Base-by-base conservation (phyloP, 73 alveolate species). In the Tetrahymena borealis region DNA sequence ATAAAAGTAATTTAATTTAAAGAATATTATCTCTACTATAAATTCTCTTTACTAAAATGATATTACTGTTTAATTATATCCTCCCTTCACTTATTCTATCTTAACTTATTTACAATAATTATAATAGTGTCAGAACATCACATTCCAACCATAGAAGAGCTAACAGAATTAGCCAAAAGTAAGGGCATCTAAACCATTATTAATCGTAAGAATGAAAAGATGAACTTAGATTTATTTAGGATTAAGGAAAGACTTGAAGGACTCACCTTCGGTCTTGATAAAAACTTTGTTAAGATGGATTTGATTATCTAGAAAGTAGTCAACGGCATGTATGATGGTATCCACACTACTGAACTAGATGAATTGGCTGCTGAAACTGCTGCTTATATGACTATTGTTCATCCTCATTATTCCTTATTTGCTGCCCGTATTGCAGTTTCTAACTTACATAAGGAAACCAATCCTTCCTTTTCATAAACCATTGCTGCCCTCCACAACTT, bases 371-470 rank as follows among this genome's bases (percentile, higher is more conserved):
- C 99, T 39, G 99, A 98, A 94, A 98, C 99, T 16, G 78, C 97
- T 16, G 99, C 98, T 5, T 97, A 97, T 94, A 90, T 97, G 97
- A 95, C 92, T 43, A 92, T 96, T 11, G 92, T 95, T 40, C 99
- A 98, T 92, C 99, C 99, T n/a, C 98, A 97, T 90, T 98, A 95
- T 94, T 96, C 98, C 40, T 94, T 78, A 11, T 93, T 98, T 42
- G 99, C 99, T 31, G 99, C 99, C 13, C 96, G 99, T 78, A 96
- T 98, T 60, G 98, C 99, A 3, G 99, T 97, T 78, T 94, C 99
- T 18, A 97, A 97, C 40, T 96, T 98, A 90, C 99, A 98, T 94
- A 98, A 98, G 91, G 98, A 95, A 90, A 98, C 99, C 8, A 92
- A 95, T 12, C 97, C 92, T 79, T 90, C 95, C 93, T 98, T 97